Conservation (phyloP, 176 grass and related monocot species). For the Triticum aestivum region IWGSC_CS_RefSeq_v2.1 NC_057807.1:6424368-6424867, state of each 20-base stretch:
- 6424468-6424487: constrained; percentile 90
- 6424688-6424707: constrained; percentile 87
- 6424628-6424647: too few species aligned
- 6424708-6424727: constrained; percentile 92
- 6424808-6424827: too few species aligned
- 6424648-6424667: background rate
- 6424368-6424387: background rate
- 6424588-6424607: background rate
- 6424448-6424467: constrained; percentile 75
- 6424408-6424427: background rate
- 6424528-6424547: background rate
- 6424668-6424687: constrained; percentile 79
- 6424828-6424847: constrained; percentile 84
- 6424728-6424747: constrained; percentile 83
- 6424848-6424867: constrained; percentile 76
- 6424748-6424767: background rate
- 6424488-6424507: constrained; percentile 90
- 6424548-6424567: background rate
- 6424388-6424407: background rate
- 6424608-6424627: background rate
- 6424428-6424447: constrained; percentile 82
- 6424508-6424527: constrained; percentile 25
- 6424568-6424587: too few species aligned
- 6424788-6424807: too few species aligned
- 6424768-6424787: too few species aligned